Evolutionary conservation across 345 rosid genomes (phyloP), one percentile per base, ranked within the genome.

Genomic region (Durio zibethinus): DNA sequence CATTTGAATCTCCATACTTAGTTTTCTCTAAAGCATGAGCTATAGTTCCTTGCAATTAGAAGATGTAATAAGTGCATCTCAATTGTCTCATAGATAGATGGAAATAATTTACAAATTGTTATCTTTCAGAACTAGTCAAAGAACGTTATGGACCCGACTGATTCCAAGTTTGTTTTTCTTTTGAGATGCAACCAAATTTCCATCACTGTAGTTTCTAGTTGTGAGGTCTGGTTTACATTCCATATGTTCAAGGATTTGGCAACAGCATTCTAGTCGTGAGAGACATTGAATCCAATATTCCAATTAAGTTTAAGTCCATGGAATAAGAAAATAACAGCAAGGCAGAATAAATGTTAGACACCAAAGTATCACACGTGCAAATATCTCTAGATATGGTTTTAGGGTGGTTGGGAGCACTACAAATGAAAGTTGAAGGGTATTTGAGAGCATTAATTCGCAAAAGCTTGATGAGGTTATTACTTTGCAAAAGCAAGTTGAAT

Each of bases 21-120:
- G 98, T 89, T 78, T 93, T 96, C 89, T 96, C 99, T 43, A 92
- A 78, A 20, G 98, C 99, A 62, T 96, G 99, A 80, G 98, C 98
- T 64, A 93, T 93, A 6, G 94, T 96, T 80, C 85, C 98, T 86
- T 89, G 85, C 53, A 54, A 57, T 74, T 12, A 56, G 52, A 78
- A 54, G 21, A 69, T 16, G 59, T 38, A 35, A 59, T 43, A 70
- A 65, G 47, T 31, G n/a, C 43, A 68, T 36, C 48, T 78, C 38
- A 75, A n/a, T 74, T 6, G 23, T 14, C 7, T 43, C 40, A 36
- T n/a, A 35, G 16, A 47, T 10, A 9, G 10, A 36, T 65, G 54
- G 7, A 73, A 10, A 23, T 27, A 25, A 27, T 63, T 4, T 33
- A 65, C 69, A 42, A 3, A 53, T 21, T 54, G 38, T 20, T 33